Evolutionary conservation across 371 early-diverging fungal genomes (phyloP).

Genomic region (Mucor ambiguus): DNA sequence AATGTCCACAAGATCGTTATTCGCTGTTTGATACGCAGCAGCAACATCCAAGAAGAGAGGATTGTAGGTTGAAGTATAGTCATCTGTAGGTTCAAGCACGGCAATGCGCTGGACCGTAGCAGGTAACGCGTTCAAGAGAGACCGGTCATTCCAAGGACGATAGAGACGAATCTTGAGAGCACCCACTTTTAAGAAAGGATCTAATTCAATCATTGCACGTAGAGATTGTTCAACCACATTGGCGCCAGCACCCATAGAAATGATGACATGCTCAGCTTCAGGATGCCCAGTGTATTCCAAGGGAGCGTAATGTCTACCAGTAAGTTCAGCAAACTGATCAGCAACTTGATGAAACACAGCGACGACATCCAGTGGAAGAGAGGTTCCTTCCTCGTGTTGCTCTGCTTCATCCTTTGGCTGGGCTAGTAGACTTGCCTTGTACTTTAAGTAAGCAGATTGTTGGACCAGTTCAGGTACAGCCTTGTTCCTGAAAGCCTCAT

Average conservation of each 20-base stretch:
- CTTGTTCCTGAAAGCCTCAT: slow-evolving; percentile 20
- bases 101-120: slow-evolving; percentile 56
- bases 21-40: slow-evolving; percentile 60
- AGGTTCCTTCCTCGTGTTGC: slow-evolving; percentile 2
- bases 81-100: slow-evolving; percentile 65
- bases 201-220: slow-evolving; percentile 3
- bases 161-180: slow-evolving; percentile 62
- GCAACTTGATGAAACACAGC: slow-evolving; percentile 15
- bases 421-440: slow-evolving; percentile 17
- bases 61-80: slow-evolving; percentile 62
- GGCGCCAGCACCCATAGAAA: slow-evolving; percentile 62
- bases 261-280: slow-evolving; percentile 56
- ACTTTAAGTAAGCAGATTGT: slow-evolving; percentile 29
- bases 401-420: not conserved
- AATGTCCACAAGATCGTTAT: slow-evolving; percentile 43
- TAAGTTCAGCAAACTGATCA: slow-evolving; percentile 31
- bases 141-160: slow-evolving; percentile 60
- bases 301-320: slow-evolving; percentile 44
- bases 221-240: slow-evolving; percentile 43
- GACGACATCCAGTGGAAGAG: not conserved
- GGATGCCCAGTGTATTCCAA: slow-evolving; percentile 50
- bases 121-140: slow-evolving; percentile 57
- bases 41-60: slow-evolving; percentile 79
- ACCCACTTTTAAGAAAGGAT: slow-evolving; percentile 44
- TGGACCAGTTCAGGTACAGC: not conserved